A percentile compares a stretch with the other conserved stretches of the same genome.
phyloP scores from a whole-genome alignment of 306 rosid genomes.

The Quercus bicolor region DNA sequence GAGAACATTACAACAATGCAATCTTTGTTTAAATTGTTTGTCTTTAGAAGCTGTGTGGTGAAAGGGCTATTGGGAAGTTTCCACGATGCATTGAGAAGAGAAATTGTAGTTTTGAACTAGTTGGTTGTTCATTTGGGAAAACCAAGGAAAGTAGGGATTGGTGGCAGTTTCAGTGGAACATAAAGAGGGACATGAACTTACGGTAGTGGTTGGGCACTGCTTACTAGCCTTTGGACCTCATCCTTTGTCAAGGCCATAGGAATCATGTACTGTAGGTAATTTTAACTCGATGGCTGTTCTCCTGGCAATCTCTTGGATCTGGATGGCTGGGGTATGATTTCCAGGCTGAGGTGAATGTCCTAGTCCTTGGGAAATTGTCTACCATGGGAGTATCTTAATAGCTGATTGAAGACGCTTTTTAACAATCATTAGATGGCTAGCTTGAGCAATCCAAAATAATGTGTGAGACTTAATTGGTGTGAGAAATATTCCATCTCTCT shows the following conservation, averaged over 20 bases:
- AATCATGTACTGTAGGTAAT: neutral
- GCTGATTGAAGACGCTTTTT: neutral
- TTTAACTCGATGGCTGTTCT: neutral
- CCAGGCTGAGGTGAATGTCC: neutral
- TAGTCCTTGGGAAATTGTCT: neutral
- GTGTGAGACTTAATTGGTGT: neutral
- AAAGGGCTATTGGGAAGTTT: neutral
- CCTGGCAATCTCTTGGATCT: neutral
- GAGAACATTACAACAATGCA: neutral
- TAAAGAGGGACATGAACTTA: neutral
- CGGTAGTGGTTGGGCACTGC: no score
- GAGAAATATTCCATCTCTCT: neutral
- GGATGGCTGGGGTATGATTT: neutral
- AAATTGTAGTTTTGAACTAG: neutral
- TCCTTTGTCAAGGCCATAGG: neutral
- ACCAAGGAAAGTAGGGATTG: neutral
- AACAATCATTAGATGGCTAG: neutral
- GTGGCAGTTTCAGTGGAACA: neutral
- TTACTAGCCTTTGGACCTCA: neutral
- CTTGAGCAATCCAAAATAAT: neutral
- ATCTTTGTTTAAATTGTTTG: no score
- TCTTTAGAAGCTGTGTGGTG: neutral
- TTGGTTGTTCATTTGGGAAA: neutral
- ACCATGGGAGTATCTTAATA: neutral
- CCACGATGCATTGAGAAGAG: neutral